Evolutionary conservation across 2,329 filamentous ascomycete genomes (phyloP), one percentile per base, ranked within the genome.

Genomic region (Alternaria metachromatica): DNA sequence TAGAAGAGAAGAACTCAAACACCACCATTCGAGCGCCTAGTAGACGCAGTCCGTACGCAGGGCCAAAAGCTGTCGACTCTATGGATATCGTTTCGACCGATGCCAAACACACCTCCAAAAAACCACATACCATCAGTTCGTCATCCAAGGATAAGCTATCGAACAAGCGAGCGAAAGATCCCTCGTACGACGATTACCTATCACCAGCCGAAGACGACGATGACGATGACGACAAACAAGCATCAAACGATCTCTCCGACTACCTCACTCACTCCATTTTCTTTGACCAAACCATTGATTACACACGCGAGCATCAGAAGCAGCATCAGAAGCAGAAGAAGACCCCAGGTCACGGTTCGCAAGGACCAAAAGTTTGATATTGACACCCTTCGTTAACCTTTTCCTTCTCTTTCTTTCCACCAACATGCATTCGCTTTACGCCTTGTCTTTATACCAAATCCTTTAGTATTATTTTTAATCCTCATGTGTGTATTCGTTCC

Each of bases 21-120:
- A 75, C 71, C 9, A 79, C 76, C 0, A 79, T 78, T 33, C 70
- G 77, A 37, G 73, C 75, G 8, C 69, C 71, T 0, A 74, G 69
- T 50, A 68, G 73, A 9, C 41, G 65, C 13, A 71, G 72, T 6
- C 72, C 73, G 10, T 69, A 75, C 51, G 58, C 28, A 6, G 33
- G 69, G 0, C 69, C 75, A 0, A 66, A 68, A 55, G 58, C 68
- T 6, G 37, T 75, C 6, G 65, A 69, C 30, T 51, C 28, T 20
- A 60, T 55, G 51, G 26, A 56, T 15, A 33, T 56, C 1, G 51
- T 60, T n/a, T 45, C 63, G 58, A 48, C 50, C 9, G 33, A 23
- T 28, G 21, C 37, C 13, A 46, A 41, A 49, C 55, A 26, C n/a
- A 26, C n/a, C 26, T 28, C 28, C 13, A 37, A 49, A 5, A 49